phyloP scores from a whole-genome alignment of 805 yeast genomes.

The Lipomyces yamanashiensis region DNA sequence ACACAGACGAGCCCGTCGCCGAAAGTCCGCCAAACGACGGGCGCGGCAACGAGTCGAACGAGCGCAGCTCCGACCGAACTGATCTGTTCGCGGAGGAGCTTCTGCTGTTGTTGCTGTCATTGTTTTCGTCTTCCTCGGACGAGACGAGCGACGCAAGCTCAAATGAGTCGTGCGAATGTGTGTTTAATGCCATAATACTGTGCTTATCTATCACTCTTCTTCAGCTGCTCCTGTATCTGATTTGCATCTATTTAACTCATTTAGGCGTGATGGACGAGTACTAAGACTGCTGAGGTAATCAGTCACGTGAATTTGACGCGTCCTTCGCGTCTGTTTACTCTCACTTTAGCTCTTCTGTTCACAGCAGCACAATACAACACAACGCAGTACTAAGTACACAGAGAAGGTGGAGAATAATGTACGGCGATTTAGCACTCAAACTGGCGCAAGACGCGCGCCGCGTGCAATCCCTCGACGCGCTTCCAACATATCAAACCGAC shows the following conservation, averaged over 20 bases:
- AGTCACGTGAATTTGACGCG: constrained; percentile 4
- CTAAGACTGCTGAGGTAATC: neutral
- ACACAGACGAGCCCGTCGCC: constrained; percentile 16
- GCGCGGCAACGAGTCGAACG: constrained; percentile 14
- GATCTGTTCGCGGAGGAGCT: neutral
- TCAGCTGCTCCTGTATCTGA: neutral
- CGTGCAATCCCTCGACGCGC: constrained; percentile 62
- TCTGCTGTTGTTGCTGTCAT: constrained; percentile 4
- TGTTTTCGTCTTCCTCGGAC: constrained; percentile 27
- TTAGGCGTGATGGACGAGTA: too few relatives aligned
- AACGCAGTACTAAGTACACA: too few relatives aligned
- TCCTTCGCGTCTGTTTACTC: constrained; percentile 5
- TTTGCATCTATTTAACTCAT: neutral
- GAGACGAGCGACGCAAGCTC: constrained; percentile 46
- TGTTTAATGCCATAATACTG: neutral
- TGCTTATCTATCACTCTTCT: neutral
- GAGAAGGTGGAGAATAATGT: constrained; percentile 72
- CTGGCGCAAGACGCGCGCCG: constrained; percentile 86
- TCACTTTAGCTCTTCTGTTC: neutral
- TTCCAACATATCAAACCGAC: constrained; percentile 76
- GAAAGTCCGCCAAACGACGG: constrained; percentile 19
- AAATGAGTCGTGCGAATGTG: constrained; percentile 39
- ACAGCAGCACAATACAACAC: neutral
- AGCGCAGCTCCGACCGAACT: constrained; percentile 2
- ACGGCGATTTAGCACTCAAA: constrained; percentile 85